Evolutionary conservation across 1,139 yeast species (phyloP).

Genomic region (Hemisphaericaspora xylanilytica): DNA sequence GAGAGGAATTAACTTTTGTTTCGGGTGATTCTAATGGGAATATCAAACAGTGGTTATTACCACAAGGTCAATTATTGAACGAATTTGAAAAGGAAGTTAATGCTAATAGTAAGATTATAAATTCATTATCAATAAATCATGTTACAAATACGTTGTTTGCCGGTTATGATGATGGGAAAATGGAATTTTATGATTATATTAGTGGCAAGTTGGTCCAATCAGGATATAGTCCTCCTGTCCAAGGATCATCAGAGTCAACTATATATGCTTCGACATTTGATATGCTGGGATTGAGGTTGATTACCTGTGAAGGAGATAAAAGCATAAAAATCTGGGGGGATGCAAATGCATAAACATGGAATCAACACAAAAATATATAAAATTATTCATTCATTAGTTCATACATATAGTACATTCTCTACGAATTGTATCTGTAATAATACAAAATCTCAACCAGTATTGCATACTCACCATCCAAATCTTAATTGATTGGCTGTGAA

Average conservation of each 20-base stretch:
- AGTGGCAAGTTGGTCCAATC: conserved; percentile 63
- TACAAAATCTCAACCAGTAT: too few species aligned
- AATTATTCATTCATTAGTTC: not conserved
- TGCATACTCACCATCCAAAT: conserved; percentile 73
- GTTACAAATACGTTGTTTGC: conserved; percentile 67
- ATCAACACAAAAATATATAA: too few species aligned
- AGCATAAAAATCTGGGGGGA: conserved; percentile 84
- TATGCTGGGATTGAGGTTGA: conserved; percentile 70
- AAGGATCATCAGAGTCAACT: conserved; percentile 70
- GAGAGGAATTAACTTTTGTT: conserved; percentile 66
- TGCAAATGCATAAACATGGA: conserved; percentile 16
- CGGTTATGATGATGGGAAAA: conserved; percentile 81
- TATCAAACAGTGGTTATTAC: conserved; percentile 79
- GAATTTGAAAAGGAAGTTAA: conserved; percentile 31
- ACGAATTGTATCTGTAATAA: too few species aligned
- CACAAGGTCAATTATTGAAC: conserved; percentile 65
- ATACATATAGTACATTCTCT: not conserved
- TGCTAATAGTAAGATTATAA: conserved; percentile 48
- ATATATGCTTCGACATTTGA: conserved; percentile 76
- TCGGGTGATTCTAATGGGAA: conserved; percentile 80
- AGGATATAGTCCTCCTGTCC: conserved; percentile 51
- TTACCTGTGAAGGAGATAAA: conserved; percentile 90
- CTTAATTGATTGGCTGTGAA: conserved; percentile 94
- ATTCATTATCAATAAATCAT: conserved; percentile 64
- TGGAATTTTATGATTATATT: conserved; percentile 77